Base-by-base conservation (phyloP, 2,329 filamentous ascomycete genomes). In the Lecanosticta acicola region DNA sequence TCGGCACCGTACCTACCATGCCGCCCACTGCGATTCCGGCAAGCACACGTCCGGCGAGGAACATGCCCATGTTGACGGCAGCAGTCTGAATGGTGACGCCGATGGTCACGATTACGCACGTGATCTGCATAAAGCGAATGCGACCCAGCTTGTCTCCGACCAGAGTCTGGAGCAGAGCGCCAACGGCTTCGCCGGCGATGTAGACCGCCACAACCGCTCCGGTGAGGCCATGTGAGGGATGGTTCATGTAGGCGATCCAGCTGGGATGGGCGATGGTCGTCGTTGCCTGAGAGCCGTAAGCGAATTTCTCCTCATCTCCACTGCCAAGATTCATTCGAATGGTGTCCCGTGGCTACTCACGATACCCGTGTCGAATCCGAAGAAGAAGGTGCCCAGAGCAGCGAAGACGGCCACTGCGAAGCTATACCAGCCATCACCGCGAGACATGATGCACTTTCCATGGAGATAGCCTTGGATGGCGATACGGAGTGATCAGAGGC, bases 241-340 rank as follows among this genome's bases (percentile, higher is more conserved):
- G 58, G 10, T 68, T 45, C 77, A 81, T 80, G 60, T 80, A 81
- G 35, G 76, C 68, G 36, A 77, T 72, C 77, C 77, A 81, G 56
- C 75, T 79, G 54, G 76, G 58, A 57, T 81, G 78, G 2, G 78
- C 77, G 45, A 81, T 81, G 16, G 78, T 80, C 13, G 77, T 80
- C 10, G 77, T 81, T 3, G 76, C 24, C 24, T 29, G 24, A 29
- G 24, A 29, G 11, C 5, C 24, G 11, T 29, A 29, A 7, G 7
- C 5, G 11, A 7, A 29, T 11, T 11, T 5, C 24, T 7, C 11
- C 5, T 11, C 24, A 29, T 29, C n/a, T 29, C 24, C 11, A 11
- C 24, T 29, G 5, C 11, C 7, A 29, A 5, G 11, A 11, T 29
- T 11, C 7, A 29, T 29, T 11, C 11, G 7, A 29, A 29, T 29